Evolutionary conservation across 148 eudicot species (phyloP), one percentile per base, ranked within the genome.

Genomic region (Selenicereus undatus): DNA sequence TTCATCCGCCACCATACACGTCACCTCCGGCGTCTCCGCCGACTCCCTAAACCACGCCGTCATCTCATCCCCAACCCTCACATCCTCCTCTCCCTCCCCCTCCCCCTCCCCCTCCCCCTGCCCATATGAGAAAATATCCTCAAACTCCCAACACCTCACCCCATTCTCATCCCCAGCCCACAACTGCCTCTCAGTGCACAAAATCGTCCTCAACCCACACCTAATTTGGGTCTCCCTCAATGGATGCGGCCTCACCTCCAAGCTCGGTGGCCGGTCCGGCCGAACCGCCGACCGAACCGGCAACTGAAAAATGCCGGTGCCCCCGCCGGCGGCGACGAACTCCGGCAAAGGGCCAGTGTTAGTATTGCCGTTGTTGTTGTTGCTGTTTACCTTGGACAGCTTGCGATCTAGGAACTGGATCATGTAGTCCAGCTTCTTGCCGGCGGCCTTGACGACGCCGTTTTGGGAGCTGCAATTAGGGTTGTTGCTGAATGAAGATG

Each of bases 81-180:
- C 43, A 27, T 50, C 78, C 14, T 75, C 74, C 43, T 39, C 84
- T 79, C 21, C 77, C 82, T 74, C 86, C 75, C 10, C 79, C 77
- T n/a, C 85, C 81, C 21, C 77, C 82, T 74, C 86, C 77, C 10
- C 79, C 77, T n/a, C 85, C 77, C 60, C 83, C 26, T 27, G 48
- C 70, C 32, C 81, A 29, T 84, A 78, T 35, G 71, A 73, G 52
- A 90, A 92, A 69, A 96, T 36, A 68, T 89, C 90, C 27, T 77
- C 71, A 50, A 90, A 84, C 16, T 88, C 86, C 98, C 98, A 93
- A 74, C 84, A 83, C 84, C 98, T 79, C 66, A 96, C 82, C 13
- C 92, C 91, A 74, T 83, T 50, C 79, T 96, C 98, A 17, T 92
- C 91, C 5, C 97, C 98, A 12, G 85, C 93, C 99, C 99, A 93